These are phyloP conservation scores for Castanea sativa DNA, from an alignment of 306 rosid species.

Conservation along the genomic window DNA sequence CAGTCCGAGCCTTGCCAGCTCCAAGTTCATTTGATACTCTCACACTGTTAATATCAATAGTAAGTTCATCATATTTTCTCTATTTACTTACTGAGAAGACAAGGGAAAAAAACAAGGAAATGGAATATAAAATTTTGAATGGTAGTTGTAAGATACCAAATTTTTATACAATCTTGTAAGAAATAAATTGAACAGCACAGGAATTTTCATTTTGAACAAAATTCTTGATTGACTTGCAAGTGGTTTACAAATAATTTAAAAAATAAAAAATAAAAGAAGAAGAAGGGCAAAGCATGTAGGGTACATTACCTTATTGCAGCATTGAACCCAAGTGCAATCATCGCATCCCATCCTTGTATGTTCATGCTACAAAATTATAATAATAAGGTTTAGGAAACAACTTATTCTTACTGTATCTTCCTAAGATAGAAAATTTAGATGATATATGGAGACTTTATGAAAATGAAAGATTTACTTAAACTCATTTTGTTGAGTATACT, in stretches of 20 bases:
- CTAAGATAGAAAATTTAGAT: not conserved
- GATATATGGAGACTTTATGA: too few species aligned
- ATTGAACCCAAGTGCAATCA: conserved; percentile 80
- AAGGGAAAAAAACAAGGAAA: not conserved
- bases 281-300: not conserved
- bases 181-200: not conserved
- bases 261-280: not conserved
- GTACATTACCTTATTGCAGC: conserved; percentile 64
- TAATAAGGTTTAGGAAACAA: not conserved
- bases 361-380: conserved; percentile 55
- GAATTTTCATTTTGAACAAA: not conserved
- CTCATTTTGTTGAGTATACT: too few species aligned
- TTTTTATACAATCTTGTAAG: not conserved
- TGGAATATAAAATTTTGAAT: not conserved
- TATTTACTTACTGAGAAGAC: not conserved
- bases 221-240: not conserved
- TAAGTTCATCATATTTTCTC: not conserved
- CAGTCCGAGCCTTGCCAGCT: conserved; percentile 50
- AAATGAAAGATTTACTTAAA: too few species aligned
- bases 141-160: not conserved
- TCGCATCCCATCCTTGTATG: conserved; percentile 68
- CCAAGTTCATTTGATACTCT: conserved; percentile 91
- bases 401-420: not conserved
- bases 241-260: not conserved
- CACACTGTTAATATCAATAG: conserved; percentile 46